These are phyloP conservation scores for Zymoseptoria pseudotritici DNA, from an alignment of 2,329 filamentous ascomycete species.

Conservation along the genomic window DNA sequence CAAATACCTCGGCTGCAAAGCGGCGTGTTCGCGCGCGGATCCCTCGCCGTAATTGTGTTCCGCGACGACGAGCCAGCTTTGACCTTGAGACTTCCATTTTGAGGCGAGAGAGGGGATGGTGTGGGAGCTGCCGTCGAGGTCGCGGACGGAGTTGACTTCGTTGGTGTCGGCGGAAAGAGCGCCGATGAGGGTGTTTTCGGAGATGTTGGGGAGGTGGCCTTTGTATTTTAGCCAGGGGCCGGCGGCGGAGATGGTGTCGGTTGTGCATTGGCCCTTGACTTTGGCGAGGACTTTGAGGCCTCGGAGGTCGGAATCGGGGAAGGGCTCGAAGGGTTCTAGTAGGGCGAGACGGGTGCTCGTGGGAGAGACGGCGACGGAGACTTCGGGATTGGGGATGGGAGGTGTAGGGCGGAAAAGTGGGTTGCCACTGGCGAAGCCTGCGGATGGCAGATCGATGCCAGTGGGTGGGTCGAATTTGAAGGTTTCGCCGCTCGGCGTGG, in stretches of 20 bases:
- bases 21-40: conserved; percentile 80
- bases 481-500: conserved; percentile 64
- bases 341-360: conserved; percentile 85
- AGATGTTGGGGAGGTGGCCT: conserved; percentile 96
- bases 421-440: conserved; percentile 76
- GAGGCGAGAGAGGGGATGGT: conserved; percentile 83
- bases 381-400: conserved; percentile 61
- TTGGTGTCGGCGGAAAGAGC: conserved; percentile 86
- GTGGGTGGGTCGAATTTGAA: conserved; percentile 79
- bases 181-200: conserved; percentile 92
- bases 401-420: conserved; percentile 65
- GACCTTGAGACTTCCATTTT: conserved; percentile 68
- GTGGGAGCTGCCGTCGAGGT: conserved; percentile 59
- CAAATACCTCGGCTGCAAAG: conserved; percentile 82
- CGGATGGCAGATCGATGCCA: conserved; percentile 53
- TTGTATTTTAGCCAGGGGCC: conserved; percentile 99
- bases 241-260: conserved; percentile 94
- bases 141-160: conserved; percentile 88
- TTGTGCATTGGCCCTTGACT: conserved; percentile 95
- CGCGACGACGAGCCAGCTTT: conserved; percentile 87
- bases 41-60: conserved; percentile 98
- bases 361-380: conserved; percentile 71
- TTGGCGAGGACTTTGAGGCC: conserved; percentile 87
- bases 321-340: conserved; percentile 81
- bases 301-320: conserved; percentile 64